Evolutionary conservation across 2,329 filamentous ascomycete genomes (phyloP).

Genomic region (Arthroderma sp.): DNA sequence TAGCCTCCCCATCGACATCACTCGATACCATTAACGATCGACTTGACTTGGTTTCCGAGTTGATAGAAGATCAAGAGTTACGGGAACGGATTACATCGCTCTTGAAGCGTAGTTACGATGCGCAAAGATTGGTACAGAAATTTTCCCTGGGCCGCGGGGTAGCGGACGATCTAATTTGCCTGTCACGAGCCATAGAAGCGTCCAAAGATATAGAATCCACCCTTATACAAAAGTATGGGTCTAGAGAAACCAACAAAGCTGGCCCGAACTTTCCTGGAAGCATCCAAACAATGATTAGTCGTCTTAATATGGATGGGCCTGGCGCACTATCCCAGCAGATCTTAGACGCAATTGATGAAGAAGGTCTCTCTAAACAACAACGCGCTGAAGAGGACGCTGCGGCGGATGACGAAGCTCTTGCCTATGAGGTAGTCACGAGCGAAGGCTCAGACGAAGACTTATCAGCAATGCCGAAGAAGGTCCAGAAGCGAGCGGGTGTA

Average conservation of each 20-base stretch:
- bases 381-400: constrained; percentile 60
- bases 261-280: constrained; percentile 21
- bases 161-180: constrained; percentile 71
- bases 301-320: constrained; percentile 46
- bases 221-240: constrained; percentile 15
- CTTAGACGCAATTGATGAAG: constrained; percentile 73
- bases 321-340: constrained; percentile 58
- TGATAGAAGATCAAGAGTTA: constrained; percentile 53
- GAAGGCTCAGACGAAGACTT: constrained; percentile 50
- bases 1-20: constrained; percentile 75
- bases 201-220: constrained; percentile 48
- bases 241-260: constrained; percentile 12
- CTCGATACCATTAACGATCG: constrained; percentile 63
- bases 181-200: constrained; percentile 67
- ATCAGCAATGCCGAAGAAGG: constrained; percentile 42
- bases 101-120: constrained; percentile 66
- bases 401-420: constrained; percentile 56
- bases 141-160: constrained; percentile 89
- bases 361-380: constrained; percentile 71
- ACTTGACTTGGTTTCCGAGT: constrained; percentile 66
- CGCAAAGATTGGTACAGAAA: constrained; percentile 80
- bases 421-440: constrained; percentile 54
- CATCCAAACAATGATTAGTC: constrained; percentile 19
- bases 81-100: constrained; percentile 56
- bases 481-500: constrained; percentile 18